Evolutionary conservation across 805 yeast genomes (phyloP), one percentile per base, ranked within the genome.

Genomic region (Cyberlindnera nakhonratchasimensis): DNA sequence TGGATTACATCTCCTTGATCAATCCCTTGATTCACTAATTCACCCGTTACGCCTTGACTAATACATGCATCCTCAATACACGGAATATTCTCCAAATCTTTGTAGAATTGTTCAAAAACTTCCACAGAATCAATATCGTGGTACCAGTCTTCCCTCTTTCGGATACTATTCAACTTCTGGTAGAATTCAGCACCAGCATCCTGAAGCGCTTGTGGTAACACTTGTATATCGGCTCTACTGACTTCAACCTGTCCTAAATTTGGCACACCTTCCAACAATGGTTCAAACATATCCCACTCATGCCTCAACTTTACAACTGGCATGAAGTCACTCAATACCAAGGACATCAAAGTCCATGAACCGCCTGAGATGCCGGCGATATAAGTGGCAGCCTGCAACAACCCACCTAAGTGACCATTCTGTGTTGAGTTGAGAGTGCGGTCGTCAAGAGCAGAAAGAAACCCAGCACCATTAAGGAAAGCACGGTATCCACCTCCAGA

Each of bases 401-500:
- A 62, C 5, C 96, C 95, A 25, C 91, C 90, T 31, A 87, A 61
- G 34, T 67, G 61, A 12, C 85, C 83, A 5, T 71, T 68, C 21
- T 65, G 65, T 4, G 78, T 68, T 12, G 79, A 72, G 42, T 72
- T 74, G 8, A 56, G 63, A 2, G 93, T 81, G 51, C 95, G 69
- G 55, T 79, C 78, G 60, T 88, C 96, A 45, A 86, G 64, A 1
- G 91, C 96, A 1, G 90, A 69, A 17, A 88, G 64, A 59, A 80
- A 79, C 26, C 96, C 96, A 12, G 95, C 96, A 2, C 95, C 96
- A 43, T 72, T 65, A 34, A 88, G 65, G 87, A 88, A 86, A 25
- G 96, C 95, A 47, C 96, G 74, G 62, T 86, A 88, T 4, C 96
- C 96, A 58, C 96, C 96, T 34, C 96, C 96, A 13, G 86, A 73